Evolutionary conservation across 805 yeast genomes (phyloP), one percentile per base, ranked within the genome.

Genomic region (Wickerhamomyces alni): DNA sequence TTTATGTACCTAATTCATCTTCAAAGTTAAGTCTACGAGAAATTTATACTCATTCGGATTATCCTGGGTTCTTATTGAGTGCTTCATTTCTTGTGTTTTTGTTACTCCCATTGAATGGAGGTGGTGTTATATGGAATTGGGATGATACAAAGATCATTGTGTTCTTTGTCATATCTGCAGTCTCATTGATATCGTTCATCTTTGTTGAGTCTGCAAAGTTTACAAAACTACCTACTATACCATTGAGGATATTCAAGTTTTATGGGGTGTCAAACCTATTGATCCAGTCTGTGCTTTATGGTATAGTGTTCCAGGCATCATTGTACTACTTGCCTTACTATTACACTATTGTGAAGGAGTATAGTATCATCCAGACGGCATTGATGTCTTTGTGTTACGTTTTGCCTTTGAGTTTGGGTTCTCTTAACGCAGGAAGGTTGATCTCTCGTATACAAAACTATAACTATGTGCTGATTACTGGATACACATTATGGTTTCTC

Each of bases 61-160:
- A 66, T 44, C 48, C 57, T 10, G 85, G 85, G 1, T 64, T 73
- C 30, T 42, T 69, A 27, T 57, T 70, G 13, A 57, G 73, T 30
- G 59, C 77, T 5, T 65, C 72, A 3, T 69, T 72, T 0, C 60
- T 67, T 29, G 69, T 74, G 0, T 54, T 77, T 11, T 46, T 77
- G 5, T 58, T 79, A 18, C 64, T 77, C 18, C 77, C 79, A 0
- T 51, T 77, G 21, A 66, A 69, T 45, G 75, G 77, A n/a, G 82
- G 82, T 21, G 81, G 80, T 4, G 58, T 70, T 8, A 61, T 70
- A 8, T 74, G 65, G 47, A 48, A 59, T 0, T 77, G 82, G 82
- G 44, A 63, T 46, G 65, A 61, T 9, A 40, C 63, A 5, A 36
- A 55, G 15, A 57, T 59, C 15, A 58, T 67, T 10, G 26, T 55